These are phyloP conservation scores for Saccharomyces hybrid DNA, from an alignment of 1,139 yeast genomes.

Conservation along the genomic window DNA sequence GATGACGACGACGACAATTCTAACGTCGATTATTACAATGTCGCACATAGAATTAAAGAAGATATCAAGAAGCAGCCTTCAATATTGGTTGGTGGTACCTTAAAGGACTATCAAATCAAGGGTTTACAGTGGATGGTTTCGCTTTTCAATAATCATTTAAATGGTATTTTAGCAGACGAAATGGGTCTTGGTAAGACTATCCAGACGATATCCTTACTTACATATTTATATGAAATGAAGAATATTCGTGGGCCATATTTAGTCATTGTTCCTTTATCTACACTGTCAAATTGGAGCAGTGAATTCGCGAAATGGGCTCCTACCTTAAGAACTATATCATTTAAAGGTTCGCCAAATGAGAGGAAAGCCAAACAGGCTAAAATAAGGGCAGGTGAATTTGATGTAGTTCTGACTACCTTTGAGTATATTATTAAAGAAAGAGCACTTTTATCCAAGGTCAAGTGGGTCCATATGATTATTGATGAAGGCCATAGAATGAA, in stretches of 20 bases:
- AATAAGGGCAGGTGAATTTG: constrained; percentile 60
- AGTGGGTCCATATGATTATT: constrained; percentile 80
- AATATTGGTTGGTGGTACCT: constrained; percentile 72
- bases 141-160: constrained; percentile 80
- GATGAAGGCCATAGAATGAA: constrained; percentile 91
- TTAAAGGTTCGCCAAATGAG: constrained; percentile 67
- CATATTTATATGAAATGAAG: constrained; percentile 65
- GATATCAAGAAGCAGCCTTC: constrained; percentile 57
- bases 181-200: constrained; percentile 90
- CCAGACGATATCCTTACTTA: constrained; percentile 69
- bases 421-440: constrained; percentile 73
- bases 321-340: constrained; percentile 53
- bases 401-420: constrained; percentile 68
- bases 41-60: constrained; percentile 68
- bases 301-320: constrained; percentile 92
- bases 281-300: constrained; percentile 75
- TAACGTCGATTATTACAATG: constrained; percentile 67
- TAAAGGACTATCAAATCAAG: constrained; percentile 88
- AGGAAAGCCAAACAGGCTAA: constrained; percentile 58
- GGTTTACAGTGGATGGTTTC: constrained; percentile 99
- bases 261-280: constrained; percentile 77
- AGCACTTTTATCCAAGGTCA: constrained; percentile 55
- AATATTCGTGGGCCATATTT: constrained; percentile 62
- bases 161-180: constrained; percentile 92
- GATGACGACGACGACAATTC: constrained; percentile 46